Percentiles rank a stretch among this genome's conserved stretches.
Conservation (phyloP, 2,329 filamentous ascomycete species). For the Cercospora sp. region DNA sequence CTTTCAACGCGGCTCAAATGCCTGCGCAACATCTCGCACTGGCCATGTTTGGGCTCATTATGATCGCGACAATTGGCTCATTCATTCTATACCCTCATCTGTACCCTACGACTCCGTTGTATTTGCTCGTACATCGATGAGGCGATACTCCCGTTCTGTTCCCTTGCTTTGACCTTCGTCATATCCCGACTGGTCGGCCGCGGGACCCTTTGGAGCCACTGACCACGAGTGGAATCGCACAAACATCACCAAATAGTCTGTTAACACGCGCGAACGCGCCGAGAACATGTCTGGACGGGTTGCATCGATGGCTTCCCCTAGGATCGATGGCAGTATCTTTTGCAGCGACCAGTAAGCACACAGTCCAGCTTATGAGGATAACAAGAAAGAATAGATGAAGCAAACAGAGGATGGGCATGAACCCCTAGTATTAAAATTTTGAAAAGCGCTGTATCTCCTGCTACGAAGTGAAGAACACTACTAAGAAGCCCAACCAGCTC, state of each 20-base stretch:
- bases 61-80: constrained; percentile 9
- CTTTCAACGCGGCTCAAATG: not conserved
- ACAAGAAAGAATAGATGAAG: not conserved
- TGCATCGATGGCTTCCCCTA: not conserved
- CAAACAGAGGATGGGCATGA: not conserved
- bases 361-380: not conserved
- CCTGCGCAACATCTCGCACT: constrained; percentile 1
- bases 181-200: not conserved
- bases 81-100: not conserved
- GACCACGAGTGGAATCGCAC: not conserved
- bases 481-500: constrained; percentile 92
- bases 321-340: not conserved
- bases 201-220: not conserved
- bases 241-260: not conserved
- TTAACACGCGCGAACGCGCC: not conserved
- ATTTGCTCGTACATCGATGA: not conserved
- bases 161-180: constrained; percentile 17
- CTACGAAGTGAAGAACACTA: constrained; percentile 71
- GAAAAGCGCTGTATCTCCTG: not conserved
- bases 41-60: constrained; percentile 32
- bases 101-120: not conserved
- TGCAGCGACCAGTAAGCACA: not conserved
- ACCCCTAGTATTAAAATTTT: too few species aligned
- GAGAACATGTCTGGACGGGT: not conserved
- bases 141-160: not conserved